phyloP scores from a whole-genome alignment of 2,329 filamentous ascomycete genomes.

The Fusarium clavum region DNA sequence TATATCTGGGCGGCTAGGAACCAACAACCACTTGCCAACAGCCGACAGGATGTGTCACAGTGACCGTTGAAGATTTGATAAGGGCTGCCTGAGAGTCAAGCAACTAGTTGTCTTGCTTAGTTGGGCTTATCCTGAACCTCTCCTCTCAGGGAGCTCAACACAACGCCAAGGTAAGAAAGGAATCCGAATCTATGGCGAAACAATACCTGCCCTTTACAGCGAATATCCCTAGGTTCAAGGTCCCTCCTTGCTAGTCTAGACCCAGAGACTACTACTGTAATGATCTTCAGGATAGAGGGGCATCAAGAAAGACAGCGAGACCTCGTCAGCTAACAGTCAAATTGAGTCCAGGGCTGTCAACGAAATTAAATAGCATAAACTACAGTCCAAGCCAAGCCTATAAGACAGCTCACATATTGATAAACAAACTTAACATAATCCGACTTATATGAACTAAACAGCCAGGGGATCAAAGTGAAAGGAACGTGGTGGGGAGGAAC shows the following conservation, averaged over 20 bases:
- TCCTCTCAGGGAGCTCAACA: neutral
- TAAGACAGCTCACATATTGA: neutral
- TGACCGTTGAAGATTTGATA: neutral
- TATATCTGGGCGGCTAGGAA: constrained; percentile 43
- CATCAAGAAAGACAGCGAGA: constrained; percentile 3
- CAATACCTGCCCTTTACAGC: constrained; percentile 11
- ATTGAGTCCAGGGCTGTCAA: neutral
- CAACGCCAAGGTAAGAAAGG: constrained; percentile 1
- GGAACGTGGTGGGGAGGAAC: constrained; percentile 18
- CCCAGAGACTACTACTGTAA: constrained; percentile 20
- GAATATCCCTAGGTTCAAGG: constrained; percentile 13
- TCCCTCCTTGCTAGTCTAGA: constrained; percentile 2
- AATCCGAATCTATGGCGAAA: constrained; percentile 30
- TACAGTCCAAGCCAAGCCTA: neutral
- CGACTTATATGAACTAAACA: neutral
- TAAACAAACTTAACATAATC: constrained; percentile 21
- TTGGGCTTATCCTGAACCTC: neutral
- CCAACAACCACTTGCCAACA: constrained; percentile 32
- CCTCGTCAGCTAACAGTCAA: neutral
- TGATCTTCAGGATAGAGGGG: constrained; percentile 37
- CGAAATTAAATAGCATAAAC: neutral
- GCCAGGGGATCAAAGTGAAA: constrained; percentile 10
- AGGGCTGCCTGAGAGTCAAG: neutral
- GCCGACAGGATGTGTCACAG: constrained; percentile 30
- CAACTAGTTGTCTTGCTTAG: neutral